These are phyloP conservation scores for Euclidium syriacum DNA, from an alignment of 345 rosid genomes.

Conservation along the genomic window DNA sequence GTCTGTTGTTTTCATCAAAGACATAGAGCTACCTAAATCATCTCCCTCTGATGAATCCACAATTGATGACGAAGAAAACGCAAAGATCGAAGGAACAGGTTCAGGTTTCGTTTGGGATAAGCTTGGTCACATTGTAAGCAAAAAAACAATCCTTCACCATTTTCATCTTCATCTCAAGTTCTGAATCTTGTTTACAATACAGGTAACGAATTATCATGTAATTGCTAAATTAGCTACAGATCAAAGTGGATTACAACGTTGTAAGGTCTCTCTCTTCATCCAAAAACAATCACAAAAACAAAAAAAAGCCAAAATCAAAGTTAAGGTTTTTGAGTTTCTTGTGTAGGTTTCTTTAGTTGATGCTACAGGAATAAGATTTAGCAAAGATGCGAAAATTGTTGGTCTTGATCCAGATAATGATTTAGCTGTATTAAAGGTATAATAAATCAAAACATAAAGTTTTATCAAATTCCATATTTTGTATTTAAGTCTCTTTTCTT, in stretches of 20 bases:
- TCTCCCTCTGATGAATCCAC: slow-evolving; percentile 25
- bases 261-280: slow-evolving; percentile 53
- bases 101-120: slow-evolving; percentile 95
- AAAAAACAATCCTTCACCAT: background rate
- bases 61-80: slow-evolving; percentile 39
- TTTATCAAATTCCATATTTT: too few species aligned
- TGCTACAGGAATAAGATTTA: slow-evolving; percentile 55
- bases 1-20: slow-evolving; percentile 72
- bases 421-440: slow-evolving; percentile 87
- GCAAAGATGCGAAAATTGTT: slow-evolving; percentile 54
- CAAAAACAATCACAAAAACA: background rate
- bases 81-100: slow-evolving; percentile 77
- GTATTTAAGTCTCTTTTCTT: too few species aligned
- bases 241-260: slow-evolving; percentile 59
- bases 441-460: too few species aligned
- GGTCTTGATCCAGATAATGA: slow-evolving; percentile 81
- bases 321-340: background rate
- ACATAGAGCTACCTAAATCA: slow-evolving; percentile 51
- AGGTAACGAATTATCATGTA: slow-evolving; percentile 91
- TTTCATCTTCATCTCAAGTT: background rate
- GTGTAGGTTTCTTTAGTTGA: slow-evolving; percentile 63
- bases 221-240: slow-evolving; percentile 75
- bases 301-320: background rate
- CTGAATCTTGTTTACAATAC: slow-evolving; percentile 7
- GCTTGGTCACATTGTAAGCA: slow-evolving; percentile 87